phyloP scores from a whole-genome alignment of 768 basidiomycete genomes.

The Chalciporus sphaerocephalus region DNA sequence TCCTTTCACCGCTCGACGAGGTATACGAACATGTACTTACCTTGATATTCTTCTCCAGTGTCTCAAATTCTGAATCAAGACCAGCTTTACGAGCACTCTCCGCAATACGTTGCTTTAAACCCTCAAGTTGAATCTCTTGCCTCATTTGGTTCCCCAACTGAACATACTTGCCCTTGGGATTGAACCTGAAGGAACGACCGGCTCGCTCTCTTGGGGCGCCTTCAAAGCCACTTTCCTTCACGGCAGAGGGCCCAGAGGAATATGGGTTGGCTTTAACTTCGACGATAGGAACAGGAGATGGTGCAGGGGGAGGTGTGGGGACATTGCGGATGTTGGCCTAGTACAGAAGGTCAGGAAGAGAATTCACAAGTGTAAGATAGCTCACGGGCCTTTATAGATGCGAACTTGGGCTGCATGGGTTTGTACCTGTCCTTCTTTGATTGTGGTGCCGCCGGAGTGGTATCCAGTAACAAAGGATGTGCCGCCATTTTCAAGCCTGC shows the following conservation, averaged over 20 bases:
- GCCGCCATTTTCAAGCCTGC: constrained; percentile 88
- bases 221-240: constrained; percentile 64
- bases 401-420: constrained; percentile 99
- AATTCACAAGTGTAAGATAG: neutral
- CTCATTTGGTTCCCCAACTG: constrained; percentile 66
- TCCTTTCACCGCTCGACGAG: neutral
- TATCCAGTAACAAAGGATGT: constrained; percentile 79
- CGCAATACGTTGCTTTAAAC: constrained; percentile 86
- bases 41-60: constrained; percentile 84
- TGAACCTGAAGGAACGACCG: constrained; percentile 77
- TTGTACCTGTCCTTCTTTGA: constrained; percentile 92
- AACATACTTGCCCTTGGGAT: constrained; percentile 89
- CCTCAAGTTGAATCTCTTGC: constrained; percentile 80
- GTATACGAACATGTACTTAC: constrained; percentile 39
- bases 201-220: constrained; percentile 68
- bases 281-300: constrained; percentile 34
- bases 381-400: constrained; percentile 74
- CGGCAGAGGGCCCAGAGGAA: constrained; percentile 43
- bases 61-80: constrained; percentile 87
- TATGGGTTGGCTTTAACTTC: constrained; percentile 72
- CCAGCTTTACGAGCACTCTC: constrained; percentile 93
- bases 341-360: neutral
- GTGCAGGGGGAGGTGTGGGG: constrained; percentile 53
- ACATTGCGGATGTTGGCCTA: constrained; percentile 76
- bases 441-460: constrained; percentile 47